These are phyloP conservation scores for Capronia coronata DNA, from an alignment of 2,329 filamentous ascomycete species.

Conservation along the genomic window DNA sequence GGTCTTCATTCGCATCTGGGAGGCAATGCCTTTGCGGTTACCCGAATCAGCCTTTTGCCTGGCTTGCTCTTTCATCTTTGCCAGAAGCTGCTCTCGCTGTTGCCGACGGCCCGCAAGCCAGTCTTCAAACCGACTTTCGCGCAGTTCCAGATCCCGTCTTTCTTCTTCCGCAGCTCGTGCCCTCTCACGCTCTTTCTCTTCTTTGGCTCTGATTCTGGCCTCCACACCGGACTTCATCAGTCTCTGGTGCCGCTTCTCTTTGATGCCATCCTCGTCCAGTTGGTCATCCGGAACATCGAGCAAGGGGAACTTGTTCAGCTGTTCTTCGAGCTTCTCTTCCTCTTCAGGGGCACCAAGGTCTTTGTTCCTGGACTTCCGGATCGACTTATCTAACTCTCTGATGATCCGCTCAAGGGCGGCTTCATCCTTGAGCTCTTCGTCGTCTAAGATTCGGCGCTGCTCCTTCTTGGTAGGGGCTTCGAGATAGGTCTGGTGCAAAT, in stretches of 20 bases:
- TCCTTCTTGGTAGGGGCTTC: conserved; percentile 78
- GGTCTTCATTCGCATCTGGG: conserved; percentile 96
- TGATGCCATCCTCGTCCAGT: conserved; percentile 82
- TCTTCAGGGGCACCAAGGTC: conserved; percentile 79
- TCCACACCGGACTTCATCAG: conserved; percentile 93
- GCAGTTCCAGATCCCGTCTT: conserved; percentile 71
- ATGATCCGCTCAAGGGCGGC: conserved; percentile 74
- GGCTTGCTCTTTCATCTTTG: conserved; percentile 89
- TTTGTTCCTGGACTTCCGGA: conserved; percentile 85
- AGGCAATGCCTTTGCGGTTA: conserved; percentile 92
- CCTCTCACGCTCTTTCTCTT: conserved; percentile 90
- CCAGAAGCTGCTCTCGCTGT: conserved; percentile 62
- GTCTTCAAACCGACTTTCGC: conserved; percentile 73
- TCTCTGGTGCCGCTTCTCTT: conserved; percentile 86
- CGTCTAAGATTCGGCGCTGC: conserved; percentile 73
- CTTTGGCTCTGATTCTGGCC: conserved; percentile 85
- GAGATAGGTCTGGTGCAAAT: conserved; percentile 62
- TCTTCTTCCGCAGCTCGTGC: conserved; percentile 76
- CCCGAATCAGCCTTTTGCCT: conserved; percentile 88
- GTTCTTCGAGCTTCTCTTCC: conserved; percentile 69
- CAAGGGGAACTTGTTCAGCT: conserved; percentile 66
- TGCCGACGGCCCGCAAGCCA: conserved; percentile 81
- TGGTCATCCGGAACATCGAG: conserved; percentile 86
- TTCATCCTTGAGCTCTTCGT: conserved; percentile 89
- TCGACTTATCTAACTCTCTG: conserved; percentile 81